phyloP scores from a whole-genome alignment of 2,329 filamentous ascomycete species.

The Calcarisporium arbuscula region DNA sequence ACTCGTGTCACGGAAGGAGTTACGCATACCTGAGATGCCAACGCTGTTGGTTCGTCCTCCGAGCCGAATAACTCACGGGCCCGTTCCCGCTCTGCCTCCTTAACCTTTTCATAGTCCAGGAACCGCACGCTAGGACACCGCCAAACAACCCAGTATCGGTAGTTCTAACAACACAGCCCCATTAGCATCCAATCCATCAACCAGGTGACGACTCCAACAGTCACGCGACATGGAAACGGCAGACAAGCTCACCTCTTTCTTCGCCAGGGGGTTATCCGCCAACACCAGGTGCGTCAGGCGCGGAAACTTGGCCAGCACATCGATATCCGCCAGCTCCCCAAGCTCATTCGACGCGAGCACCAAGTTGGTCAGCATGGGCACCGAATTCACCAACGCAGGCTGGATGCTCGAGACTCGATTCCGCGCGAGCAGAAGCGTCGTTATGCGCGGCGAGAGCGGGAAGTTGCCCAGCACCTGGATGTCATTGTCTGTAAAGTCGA shows the following conservation, averaged over 20 bases:
- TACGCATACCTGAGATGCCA: constrained; percentile 62
- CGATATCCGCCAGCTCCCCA: constrained; percentile 77
- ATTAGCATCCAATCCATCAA: not conserved
- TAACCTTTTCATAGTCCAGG: constrained; percentile 88
- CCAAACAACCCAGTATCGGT: constrained; percentile 89
- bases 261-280: constrained; percentile 81
- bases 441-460: constrained; percentile 80
- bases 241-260: constrained; percentile 71
- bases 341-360: constrained; percentile 81
- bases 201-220: constrained; percentile 6
- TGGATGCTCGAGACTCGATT: constrained; percentile 85
- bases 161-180: constrained; percentile 55
- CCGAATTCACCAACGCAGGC: constrained; percentile 61
- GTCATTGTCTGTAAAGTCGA: constrained; percentile 98
- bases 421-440: constrained; percentile 79
- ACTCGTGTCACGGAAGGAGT: not conserved
- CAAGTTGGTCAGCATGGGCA: constrained; percentile 77
- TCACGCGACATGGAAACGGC: not conserved
- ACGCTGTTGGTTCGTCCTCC: constrained; percentile 65
- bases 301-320: constrained; percentile 64
- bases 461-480: constrained; percentile 87
- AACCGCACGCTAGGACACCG: constrained; percentile 79
- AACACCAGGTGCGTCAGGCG: constrained; percentile 74
- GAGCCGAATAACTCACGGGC: constrained; percentile 82
- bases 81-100: constrained; percentile 71